Percentiles rank a stretch among this genome's conserved stretches.
phyloP scores from a whole-genome alignment of 345 rosid genomes.

The Arabidopsis arenosa region DNA sequence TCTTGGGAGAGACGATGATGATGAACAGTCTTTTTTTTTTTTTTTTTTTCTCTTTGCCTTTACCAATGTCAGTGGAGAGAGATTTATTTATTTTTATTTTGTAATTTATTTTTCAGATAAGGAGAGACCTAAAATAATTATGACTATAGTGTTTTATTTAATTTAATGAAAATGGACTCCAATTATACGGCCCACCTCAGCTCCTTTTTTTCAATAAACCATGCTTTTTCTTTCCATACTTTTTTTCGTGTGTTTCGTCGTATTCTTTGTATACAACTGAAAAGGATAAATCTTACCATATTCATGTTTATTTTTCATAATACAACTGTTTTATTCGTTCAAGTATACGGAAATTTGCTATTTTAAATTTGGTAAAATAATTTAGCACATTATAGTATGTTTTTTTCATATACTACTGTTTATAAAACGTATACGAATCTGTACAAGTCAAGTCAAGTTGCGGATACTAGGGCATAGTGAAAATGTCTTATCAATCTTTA shows the following conservation, averaged over 20 bases:
- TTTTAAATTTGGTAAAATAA: not conserved
- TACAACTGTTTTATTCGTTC: not conserved
- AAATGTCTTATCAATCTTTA: not conserved
- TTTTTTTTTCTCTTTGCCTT: constrained; percentile 8
- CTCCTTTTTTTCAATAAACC: not conserved
- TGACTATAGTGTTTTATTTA: not conserved
- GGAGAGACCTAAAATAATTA: not conserved
- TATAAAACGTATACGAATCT: not conserved
- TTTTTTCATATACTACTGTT: not conserved
- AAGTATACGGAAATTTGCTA: not conserved
- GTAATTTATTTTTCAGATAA: constrained; percentile 1
- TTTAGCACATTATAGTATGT: not conserved
- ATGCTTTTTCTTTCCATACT: constrained; percentile 17
- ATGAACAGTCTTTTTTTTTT: constrained; percentile 27
- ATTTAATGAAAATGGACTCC: constrained; percentile 26
- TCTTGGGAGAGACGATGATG: constrained; percentile 32
- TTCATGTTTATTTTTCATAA: not conserved
- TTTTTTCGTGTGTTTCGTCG: constrained; percentile 8
- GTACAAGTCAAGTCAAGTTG: not conserved
- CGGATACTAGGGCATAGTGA: not conserved
- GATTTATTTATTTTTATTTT: constrained; percentile 15
- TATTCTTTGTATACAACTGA: constrained; percentile 15
- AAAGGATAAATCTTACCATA: not conserved
- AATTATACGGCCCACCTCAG: constrained; percentile 35
- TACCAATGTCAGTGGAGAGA: constrained; percentile 38